A percentile compares a stretch with the other conserved stretches of the same genome.
Evolutionary conservation across 768 basidiomycete genomes (phyloP).

Genomic region (Serendipita sp.): DNA sequence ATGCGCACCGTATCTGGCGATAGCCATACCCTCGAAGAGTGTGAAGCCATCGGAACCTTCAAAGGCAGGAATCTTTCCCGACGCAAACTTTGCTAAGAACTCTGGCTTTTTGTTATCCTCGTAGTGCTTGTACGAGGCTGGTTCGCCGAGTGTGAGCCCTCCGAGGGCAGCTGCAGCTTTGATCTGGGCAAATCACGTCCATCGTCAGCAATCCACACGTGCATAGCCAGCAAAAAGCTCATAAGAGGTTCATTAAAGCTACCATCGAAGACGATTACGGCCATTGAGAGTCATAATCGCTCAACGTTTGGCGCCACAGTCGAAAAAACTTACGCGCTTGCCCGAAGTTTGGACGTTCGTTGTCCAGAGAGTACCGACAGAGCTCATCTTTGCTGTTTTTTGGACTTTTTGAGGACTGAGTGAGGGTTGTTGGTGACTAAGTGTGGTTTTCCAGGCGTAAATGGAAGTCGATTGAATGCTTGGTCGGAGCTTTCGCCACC

Average conservation of each 20-base stretch:
- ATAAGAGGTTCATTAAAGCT: neutral
- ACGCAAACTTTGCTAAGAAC: slow-evolving; percentile 58
- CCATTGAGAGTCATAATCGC: neutral
- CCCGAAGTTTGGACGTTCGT: slow-evolving; percentile 25
- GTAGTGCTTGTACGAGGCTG: slow-evolving; percentile 38
- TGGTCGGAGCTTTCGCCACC: neutral
- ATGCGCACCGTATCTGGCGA: slow-evolving; percentile 81
- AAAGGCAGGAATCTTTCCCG: slow-evolving; percentile 72
- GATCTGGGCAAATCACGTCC: slow-evolving; percentile 21
- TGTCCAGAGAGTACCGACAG: slow-evolving; percentile 51
- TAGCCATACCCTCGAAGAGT: slow-evolving; percentile 60
- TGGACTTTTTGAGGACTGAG: neutral
- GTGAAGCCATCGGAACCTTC: slow-evolving; percentile 63
- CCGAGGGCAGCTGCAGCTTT: slow-evolving; percentile 42
- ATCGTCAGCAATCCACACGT: neutral
- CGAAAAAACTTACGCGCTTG: slow-evolving; percentile 30
- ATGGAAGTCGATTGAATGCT: neutral
- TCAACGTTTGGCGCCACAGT: neutral
- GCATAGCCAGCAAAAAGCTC: neutral
- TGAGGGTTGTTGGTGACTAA: neutral
- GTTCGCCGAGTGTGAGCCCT: slow-evolving; percentile 39
- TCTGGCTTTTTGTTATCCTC: slow-evolving; percentile 56
- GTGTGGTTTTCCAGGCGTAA: neutral
- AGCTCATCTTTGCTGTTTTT: slow-evolving; percentile 28
- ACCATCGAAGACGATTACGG: neutral